phyloP scores from a whole-genome alignment of 257 asterid species.

The Jaltomata sinuosa region DNA sequence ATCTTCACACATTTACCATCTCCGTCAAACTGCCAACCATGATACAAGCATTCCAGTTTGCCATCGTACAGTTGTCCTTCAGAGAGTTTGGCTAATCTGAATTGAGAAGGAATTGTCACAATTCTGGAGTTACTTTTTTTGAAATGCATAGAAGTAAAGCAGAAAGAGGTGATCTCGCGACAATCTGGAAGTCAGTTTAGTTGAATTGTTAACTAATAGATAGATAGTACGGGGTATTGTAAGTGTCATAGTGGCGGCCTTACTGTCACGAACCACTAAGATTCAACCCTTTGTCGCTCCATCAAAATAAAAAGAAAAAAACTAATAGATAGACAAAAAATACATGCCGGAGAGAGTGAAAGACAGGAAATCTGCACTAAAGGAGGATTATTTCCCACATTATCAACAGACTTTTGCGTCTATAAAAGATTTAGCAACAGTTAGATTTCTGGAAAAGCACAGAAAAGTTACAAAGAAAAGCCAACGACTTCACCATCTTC shows the following conservation, averaged over 20 bases:
- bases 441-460: too few relatives aligned
- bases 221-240: not conserved
- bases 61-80: constrained; percentile 87
- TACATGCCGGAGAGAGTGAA: not conserved
- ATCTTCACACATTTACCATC: constrained; percentile 82
- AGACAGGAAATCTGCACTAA: not conserved
- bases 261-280: not conserved
- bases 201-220: not conserved
- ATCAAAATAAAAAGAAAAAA: not conserved
- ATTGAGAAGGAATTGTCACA: not conserved
- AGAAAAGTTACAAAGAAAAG: not conserved
- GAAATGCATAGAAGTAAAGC: not conserved
- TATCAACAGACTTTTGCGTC: too few relatives aligned
- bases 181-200: not conserved
- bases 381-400: not conserved
- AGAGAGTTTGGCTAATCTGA: constrained; percentile 87
- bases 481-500: not conserved
- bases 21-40: constrained; percentile 95
- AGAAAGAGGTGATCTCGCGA: not conserved
- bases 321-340: not conserved
- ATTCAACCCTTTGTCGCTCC: not conserved
- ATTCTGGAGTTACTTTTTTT: too few relatives aligned
- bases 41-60: constrained; percentile 79
- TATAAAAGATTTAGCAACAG: too few relatives aligned
- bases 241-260: not conserved